Evolutionary conservation across 495 filamentous ascomycete species (phyloP), one percentile per base, ranked within the genome.

Genomic region (Penicillium goetzii): DNA sequence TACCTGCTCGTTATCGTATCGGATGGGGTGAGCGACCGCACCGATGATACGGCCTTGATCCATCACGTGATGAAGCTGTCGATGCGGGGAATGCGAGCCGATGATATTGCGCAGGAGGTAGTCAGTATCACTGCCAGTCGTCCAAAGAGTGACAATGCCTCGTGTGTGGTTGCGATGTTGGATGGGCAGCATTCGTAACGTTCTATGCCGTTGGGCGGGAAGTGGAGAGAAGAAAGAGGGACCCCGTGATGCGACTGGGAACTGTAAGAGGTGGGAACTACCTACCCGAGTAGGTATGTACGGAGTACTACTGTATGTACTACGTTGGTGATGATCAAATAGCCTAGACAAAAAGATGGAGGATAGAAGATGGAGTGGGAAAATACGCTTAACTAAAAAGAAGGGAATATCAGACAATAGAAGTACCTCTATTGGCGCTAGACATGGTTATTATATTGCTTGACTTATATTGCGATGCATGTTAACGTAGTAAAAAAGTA

Each of bases 41-140:
- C 65, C 12, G 72, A 75, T 33, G 76, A 78, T 38, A 62, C 57
- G 17, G 62, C 40, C 30, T 56, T 78, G 60, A 66, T 76, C n/a
- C 68, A 74, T 36, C 68, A 76, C 61, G 71, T 78, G 53, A 72
- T 76, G 68, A 71, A 72, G 28, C 36, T 74, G 58, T 69, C 73
- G 56, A 70, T 69, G 68, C 69, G 68, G 49, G 76, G 76, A 33
- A 68, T 59, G 59, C 58, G 69, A 51, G 74, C 76, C 15, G 66
- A 63, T 40, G 71, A 76, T 43, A 72, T 78, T 50, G 76, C 76
- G 6, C 62, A 72, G 50, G 66, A 70, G 10, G 63, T 78, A 10
- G 66, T 68, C 19, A 64, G 55, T 43, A 64, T 23, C 10, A 62
- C 47, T 41, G 65, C 61, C 14, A 66, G 41, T 30, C 56, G 50